phyloP scores from a whole-genome alignment of 139 green algal species.

The Chlamydomonas applanata region DNA sequence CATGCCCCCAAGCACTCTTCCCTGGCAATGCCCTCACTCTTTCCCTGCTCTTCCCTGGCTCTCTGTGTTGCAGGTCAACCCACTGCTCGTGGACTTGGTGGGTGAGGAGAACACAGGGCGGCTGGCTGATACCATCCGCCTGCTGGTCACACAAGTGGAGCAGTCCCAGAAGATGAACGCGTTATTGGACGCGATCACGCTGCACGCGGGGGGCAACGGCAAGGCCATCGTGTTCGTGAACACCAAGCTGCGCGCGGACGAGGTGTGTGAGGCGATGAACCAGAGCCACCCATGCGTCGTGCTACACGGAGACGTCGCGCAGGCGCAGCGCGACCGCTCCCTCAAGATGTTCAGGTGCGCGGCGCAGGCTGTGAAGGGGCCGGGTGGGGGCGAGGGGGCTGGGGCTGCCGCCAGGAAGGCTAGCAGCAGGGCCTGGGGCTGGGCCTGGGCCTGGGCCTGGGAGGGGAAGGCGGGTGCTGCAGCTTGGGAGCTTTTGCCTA shows the following conservation, averaged over 20 bases:
- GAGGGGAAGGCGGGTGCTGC: too few species aligned
- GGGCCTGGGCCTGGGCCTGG: too few species aligned
- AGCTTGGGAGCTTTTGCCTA: too few species aligned
- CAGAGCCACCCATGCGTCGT: constrained; percentile 54
- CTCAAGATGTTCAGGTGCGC: constrained; percentile 22
- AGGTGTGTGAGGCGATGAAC: constrained; percentile 71
- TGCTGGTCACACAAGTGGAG: constrained; percentile 56
- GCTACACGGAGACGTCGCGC: constrained; percentile 94
- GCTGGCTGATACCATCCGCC: constrained; percentile 70
- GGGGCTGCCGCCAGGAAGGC: too few species aligned
- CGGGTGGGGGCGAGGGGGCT: background rate
- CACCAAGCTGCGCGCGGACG: constrained; percentile 87
- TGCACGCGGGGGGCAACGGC: constrained; percentile 73
- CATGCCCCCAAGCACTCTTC: too few species aligned
- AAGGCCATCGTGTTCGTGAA: constrained; percentile 96
- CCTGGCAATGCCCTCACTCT: too few species aligned
- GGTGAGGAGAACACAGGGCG: constrained; percentile 80
- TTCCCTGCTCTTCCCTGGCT: too few species aligned
- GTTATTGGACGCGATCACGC: constrained; percentile 84
- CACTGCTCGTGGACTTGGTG: constrained; percentile 91
- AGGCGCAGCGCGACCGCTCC: constrained; percentile 65
- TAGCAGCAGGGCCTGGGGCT: too few species aligned
- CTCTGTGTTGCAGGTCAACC: constrained; percentile 55
- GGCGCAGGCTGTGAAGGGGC: too few species aligned
- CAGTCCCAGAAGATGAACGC: constrained; percentile 53